phyloP scores from a whole-genome alignment of 2,329 filamentous ascomycete genomes.

The Myriosclerotinia scirpicola region DNA sequence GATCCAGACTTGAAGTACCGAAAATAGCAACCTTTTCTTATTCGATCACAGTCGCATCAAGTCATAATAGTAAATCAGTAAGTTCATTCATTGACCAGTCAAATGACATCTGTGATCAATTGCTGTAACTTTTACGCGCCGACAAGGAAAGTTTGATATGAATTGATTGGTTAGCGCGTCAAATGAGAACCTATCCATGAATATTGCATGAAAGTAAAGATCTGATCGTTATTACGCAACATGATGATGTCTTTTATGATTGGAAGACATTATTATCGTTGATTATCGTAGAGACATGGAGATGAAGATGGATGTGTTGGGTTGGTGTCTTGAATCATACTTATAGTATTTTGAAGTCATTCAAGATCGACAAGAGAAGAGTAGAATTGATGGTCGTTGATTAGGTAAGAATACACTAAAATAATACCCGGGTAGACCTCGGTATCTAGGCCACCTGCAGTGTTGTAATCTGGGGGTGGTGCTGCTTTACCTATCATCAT shows the following conservation, averaged over 20 bases:
- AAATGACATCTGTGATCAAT: conserved; percentile 24
- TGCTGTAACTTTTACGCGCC: conserved; percentile 38
- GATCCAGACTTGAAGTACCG: conserved; percentile 22
- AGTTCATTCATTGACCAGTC: conserved; percentile 24
- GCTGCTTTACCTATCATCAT: too few species aligned
- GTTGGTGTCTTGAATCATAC: too few species aligned
- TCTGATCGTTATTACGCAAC: conserved; percentile 6
- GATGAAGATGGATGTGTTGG: not conserved
- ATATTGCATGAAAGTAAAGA: not conserved
- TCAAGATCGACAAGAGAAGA: not conserved
- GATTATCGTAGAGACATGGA: not conserved
- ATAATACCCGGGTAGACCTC: too few species aligned
- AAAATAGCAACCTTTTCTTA: conserved; percentile 32
- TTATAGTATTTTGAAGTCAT: not conserved
- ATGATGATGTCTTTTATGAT: not conserved
- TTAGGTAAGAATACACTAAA: not conserved
- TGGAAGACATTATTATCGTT: not conserved
- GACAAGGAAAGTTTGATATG: conserved; percentile 21
- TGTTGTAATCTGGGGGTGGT: not conserved
- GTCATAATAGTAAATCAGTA: conserved; percentile 24
- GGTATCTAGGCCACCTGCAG: too few species aligned
- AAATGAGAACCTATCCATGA: conserved; percentile 3
- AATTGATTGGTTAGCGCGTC: conserved; percentile 29
- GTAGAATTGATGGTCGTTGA: not conserved
- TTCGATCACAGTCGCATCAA: conserved; percentile 36